These are phyloP conservation scores for Trichosporon faecale DNA, from an alignment of 1,284 basidiomycete species.

Conservation along the genomic window DNA sequence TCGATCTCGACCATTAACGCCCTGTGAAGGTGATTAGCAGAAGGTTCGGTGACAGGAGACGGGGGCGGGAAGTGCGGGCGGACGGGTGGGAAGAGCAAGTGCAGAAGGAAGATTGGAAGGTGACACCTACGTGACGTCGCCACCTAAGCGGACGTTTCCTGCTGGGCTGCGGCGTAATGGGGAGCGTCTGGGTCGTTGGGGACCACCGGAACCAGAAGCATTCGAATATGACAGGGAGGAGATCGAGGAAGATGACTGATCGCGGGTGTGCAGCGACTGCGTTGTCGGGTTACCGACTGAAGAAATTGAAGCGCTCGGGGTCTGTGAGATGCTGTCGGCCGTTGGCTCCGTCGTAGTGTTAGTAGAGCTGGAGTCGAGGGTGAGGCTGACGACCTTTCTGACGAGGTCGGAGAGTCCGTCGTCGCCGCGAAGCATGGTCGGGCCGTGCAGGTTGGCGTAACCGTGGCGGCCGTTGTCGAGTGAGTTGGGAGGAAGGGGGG, in stretches of 20 bases:
- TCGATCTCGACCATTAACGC: slow-evolving; percentile 22
- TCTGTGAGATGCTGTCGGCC: slow-evolving; percentile 4
- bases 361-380: slow-evolving; percentile 8
- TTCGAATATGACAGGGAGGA: slow-evolving; percentile 16
- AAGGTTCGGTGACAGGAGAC: not conserved
- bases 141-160: not conserved
- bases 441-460: slow-evolving; percentile 1
- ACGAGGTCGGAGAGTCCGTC: slow-evolving; percentile 3
- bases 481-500: not conserved
- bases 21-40: slow-evolving; percentile 16
- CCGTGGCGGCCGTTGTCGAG: slow-evolving; percentile 1
- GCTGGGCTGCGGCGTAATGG: slow-evolving; percentile 6
- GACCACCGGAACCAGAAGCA: slow-evolving; percentile 15
- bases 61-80: not conserved
- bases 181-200: slow-evolving; percentile 17
- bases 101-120: not conserved
- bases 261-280: slow-evolving; percentile 10
- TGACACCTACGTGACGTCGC: slow-evolving; percentile 16
- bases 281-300: not conserved
- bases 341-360: slow-evolving; percentile 5
- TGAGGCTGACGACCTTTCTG: slow-evolving; percentile 6
- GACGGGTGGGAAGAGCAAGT: not conserved
- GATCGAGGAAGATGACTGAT: slow-evolving; percentile 18
- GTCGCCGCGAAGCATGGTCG: not conserved
- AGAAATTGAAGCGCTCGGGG: slow-evolving; percentile 3